Percentiles rank a stretch among this genome's conserved stretches.
These are phyloP conservation scores for Syzygium jambos DNA, from an alignment of 345 rosid species.

Conservation along the genomic window DNA sequence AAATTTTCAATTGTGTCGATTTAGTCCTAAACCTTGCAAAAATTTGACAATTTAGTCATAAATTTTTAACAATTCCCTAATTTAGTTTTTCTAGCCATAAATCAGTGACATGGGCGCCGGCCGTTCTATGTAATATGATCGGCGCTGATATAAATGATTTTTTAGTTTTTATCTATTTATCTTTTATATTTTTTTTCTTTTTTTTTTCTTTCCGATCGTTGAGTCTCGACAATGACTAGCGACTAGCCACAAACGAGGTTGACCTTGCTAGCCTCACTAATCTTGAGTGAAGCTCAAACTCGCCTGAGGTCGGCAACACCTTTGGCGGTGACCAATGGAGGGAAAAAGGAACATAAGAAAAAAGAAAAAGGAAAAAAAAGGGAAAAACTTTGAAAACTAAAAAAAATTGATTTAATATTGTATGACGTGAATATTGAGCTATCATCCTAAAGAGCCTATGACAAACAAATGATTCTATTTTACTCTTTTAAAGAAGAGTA, in stretches of 20 bases:
- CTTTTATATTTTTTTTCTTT: no score
- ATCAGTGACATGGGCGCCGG: no score
- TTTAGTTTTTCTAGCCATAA: background rate
- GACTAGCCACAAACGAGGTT: fast-evolving
- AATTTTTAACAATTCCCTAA: fast-evolving
- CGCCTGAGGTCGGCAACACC: background rate
- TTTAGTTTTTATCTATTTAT: no score
- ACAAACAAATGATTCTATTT: no score
- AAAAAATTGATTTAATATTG: no score
- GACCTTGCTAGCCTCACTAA: fast-evolving
- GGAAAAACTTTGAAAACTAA: no score
- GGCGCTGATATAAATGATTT: fast-evolving
- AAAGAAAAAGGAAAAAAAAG: no score
- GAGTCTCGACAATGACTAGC: fast-evolving
- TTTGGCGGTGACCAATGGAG: background rate
- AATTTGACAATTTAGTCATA: background rate
- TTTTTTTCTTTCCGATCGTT: background rate
- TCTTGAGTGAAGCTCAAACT: background rate
- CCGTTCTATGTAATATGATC: no score
- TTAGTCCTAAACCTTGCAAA: background rate
- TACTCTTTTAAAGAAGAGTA: no score
- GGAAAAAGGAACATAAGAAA: background rate
- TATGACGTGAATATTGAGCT: no score
- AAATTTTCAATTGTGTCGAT: fast-evolving
- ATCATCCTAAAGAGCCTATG: no score